Conservation (phyloP, 306 rosid species). For the Castanea sativa region DNA sequence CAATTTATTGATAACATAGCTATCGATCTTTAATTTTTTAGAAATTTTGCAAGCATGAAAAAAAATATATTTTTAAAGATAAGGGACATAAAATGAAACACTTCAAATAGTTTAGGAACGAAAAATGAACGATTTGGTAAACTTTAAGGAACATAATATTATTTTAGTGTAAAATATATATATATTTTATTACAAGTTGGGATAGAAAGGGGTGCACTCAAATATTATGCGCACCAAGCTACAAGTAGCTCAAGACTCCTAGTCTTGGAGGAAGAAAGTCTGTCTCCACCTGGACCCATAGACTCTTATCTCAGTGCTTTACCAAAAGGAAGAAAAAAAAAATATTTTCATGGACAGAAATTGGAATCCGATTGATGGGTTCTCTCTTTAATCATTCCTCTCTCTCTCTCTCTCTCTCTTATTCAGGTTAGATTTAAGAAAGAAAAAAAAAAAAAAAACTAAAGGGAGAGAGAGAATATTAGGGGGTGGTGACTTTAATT, state of each 20-base stretch:
- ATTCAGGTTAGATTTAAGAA: constrained; percentile 29
- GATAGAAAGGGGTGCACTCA: constrained; percentile 12
- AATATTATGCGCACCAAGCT: constrained; percentile 54
- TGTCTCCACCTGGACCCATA: constrained; percentile 51
- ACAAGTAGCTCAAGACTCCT: constrained; percentile 23
- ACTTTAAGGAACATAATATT: no score
- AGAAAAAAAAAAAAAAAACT: neutral
- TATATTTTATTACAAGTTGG: constrained; percentile 9
- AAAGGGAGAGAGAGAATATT: neutral
- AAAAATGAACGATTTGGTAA: no score
- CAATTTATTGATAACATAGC: no score
- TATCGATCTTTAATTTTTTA: no score
- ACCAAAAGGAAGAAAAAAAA: constrained; percentile 40
- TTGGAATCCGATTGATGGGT: constrained; percentile 83
- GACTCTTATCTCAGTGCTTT: constrained; percentile 63
- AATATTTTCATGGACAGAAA: constrained; percentile 53
- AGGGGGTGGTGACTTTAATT: constrained; percentile 2
- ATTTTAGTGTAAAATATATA: neutral
- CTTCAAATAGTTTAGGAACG: no score
- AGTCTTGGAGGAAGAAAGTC: constrained; percentile 49
- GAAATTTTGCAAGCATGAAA: no score
- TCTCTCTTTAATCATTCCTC: constrained; percentile 66
- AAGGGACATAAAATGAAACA: no score
- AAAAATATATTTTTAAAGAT: no score
- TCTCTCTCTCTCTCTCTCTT: constrained; percentile 7